Evolutionary conservation across 768 basidiomycete genomes (phyloP), one percentile per base, ranked within the genome.

Genomic region (Russula emetica): DNA sequence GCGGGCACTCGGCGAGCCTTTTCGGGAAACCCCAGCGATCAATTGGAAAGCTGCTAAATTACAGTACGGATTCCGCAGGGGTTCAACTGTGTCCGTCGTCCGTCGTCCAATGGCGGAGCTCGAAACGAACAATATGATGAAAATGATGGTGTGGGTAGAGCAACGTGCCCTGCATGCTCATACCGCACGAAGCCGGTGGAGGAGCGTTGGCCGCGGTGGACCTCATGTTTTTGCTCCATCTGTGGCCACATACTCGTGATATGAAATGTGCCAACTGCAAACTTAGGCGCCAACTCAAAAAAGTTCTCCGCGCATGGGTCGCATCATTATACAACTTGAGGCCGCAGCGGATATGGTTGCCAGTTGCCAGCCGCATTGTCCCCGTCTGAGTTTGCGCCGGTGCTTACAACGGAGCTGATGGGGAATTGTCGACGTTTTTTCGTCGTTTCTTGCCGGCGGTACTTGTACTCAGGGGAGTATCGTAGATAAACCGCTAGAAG

Each of bases 391-490:
- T 55, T 42, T 58, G 9, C 20, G 36, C 50, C 52, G 58, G 13
- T 16, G 44, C 26, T 22, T 26, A n/a, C 42, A 22, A 51, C 50
- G 54, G 49, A 47, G 45, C 57, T 28, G 58, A 38, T 54, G 67
- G 67, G 36, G 64, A 67, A 67, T 66, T 38, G 55, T 67, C 67
- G 67, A 67, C 24, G 42, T 30, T 55, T 57, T 62, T 7, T 66
- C 59, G 67, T 60, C 47, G 55, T 49, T 59, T 60, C 63, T 55
- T 50, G 63, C 24, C 58, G 3, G 59, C 45, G 53, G 63, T 13
- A 32, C 36, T 47, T 60, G 45, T 54, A 55, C 52, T 52, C 30
- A 6, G 42, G 32, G 18, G 26, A 54, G 42, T 40, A 28, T 58
- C 52, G 58, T 47, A 58, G 51, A 58, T 28, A 58, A 61, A 54